Evolutionary conservation across 805 yeast species (phyloP), one percentile per base, ranked within the genome.

Genomic region (Starmerella bombicola): DNA sequence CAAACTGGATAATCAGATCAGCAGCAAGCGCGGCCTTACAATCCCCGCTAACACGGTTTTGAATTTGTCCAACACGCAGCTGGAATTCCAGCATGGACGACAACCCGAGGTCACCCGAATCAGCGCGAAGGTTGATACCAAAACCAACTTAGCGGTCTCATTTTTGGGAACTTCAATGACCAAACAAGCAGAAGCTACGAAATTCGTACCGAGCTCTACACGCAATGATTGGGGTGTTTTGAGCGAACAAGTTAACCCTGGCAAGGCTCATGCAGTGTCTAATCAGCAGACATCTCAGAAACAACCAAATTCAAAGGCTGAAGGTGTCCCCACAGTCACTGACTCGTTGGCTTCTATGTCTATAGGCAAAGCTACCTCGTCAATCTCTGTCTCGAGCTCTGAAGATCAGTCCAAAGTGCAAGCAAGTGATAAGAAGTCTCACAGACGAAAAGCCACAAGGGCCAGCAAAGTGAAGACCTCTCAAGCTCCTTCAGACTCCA

Each of bases 31-130:
- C 55, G 98, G 97, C 16, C 61, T 84, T 50, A 74, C 80, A 19
- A 73, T 91, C 40, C 93, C 82, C 48, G 76, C 93, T 0, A 75
- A 88, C 0, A 69, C 82, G 40, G 76, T 91, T 26, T 68, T 91
- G 61, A 91, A 91, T 57, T 55, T 88, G 37, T 68, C 88, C 4
- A 63, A 73, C 52, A 72, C 71, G 47, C 95, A 88, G 58, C 73
- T 82, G 52, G 74, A 81, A 30, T 81, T 70, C 58, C 86, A 80
- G 52, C 73, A 85, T 3, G 73, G 73, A 52, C 29, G 35, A 79
- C 81, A 9, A 74, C 41, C 30, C 9, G 38, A 6, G 3, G 32
- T 30, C 6, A 10, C 26, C 3, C 42, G 38, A 3, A 30, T 40
- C 8, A 37, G 33, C 15, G 48, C 50, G 8, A 33, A 30, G 32